phyloP scores from a whole-genome alignment of 1,139 yeast genomes.

The Torulaspora pretoriensis region DNA sequence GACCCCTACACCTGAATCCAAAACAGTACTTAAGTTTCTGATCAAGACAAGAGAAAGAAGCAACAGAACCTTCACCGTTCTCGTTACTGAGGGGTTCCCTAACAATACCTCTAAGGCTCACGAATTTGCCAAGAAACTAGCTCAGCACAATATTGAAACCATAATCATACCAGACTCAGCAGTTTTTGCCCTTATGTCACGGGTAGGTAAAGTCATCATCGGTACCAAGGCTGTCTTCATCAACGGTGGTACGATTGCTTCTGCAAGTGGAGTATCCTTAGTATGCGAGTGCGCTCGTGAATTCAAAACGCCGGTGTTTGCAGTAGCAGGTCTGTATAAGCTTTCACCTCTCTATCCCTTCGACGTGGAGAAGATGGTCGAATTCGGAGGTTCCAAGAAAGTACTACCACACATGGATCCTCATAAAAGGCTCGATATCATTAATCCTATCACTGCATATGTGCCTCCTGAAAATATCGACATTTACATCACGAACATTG shows the following conservation, averaged over 20 bases:
- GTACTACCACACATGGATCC: conserved; percentile 35
- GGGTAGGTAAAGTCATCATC: conserved; percentile 92
- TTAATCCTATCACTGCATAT: conserved; percentile 90
- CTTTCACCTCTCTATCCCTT: conserved; percentile 92
- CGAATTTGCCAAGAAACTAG: conserved; percentile 69
- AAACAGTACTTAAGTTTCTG: conserved; percentile 81
- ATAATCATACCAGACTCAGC: conserved; percentile 91
- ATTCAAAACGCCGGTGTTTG: conserved; percentile 90
- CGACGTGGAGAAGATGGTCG: conserved; percentile 80
- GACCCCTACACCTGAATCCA: conserved; percentile 91
- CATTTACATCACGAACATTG: conserved; percentile 88
- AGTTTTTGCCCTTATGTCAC: conserved; percentile 91
- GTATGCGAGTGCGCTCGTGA: conserved; percentile 96
- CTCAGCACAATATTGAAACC: conserved; percentile 84
- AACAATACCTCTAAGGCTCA: conserved; percentile 76
- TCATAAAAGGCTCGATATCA: conserved; percentile 60
- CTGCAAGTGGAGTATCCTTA: conserved; percentile 78
- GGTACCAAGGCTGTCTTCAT: conserved; percentile 92
- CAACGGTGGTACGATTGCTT: conserved; percentile 90
- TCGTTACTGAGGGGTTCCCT: conserved; percentile 91
- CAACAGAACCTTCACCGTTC: conserved; percentile 86
- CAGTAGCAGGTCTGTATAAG: conserved; percentile 91
- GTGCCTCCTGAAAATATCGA: conserved; percentile 93
- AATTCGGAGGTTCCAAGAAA: conserved; percentile 77
- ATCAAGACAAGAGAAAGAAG: conserved; percentile 68